phyloP scores from a whole-genome alignment of 805 yeast species.

The Vanderwaltozyma polyspora region DNA sequence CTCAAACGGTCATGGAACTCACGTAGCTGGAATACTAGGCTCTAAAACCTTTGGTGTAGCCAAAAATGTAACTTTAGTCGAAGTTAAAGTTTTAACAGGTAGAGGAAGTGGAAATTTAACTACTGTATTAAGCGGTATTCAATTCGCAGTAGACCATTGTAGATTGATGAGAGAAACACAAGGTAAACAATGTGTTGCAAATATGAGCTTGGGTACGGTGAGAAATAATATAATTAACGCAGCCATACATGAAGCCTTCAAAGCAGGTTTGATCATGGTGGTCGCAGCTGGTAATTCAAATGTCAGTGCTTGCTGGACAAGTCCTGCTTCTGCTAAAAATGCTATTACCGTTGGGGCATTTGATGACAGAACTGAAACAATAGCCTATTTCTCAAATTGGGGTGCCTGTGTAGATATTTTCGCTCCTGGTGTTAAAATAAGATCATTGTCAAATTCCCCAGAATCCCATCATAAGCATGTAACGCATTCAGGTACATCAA shows the following conservation, averaged over 20 bases:
- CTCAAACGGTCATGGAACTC: slow-evolving; percentile 80
- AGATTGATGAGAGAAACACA: slow-evolving; percentile 12
- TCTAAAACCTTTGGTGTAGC: slow-evolving; percentile 76
- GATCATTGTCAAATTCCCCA: slow-evolving; percentile 36
- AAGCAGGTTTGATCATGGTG: slow-evolving; percentile 58
- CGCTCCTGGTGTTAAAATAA: slow-evolving; percentile 71
- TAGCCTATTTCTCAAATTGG: slow-evolving; percentile 80
- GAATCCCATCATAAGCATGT: slow-evolving; percentile 13
- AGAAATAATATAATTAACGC: slow-evolving; percentile 54
- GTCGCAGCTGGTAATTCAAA: slow-evolving; percentile 85
- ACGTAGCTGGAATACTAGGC: slow-evolving; percentile 83
- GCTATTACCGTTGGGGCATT: slow-evolving; percentile 86
- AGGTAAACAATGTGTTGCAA: slow-evolving; percentile 56
- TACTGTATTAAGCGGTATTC: slow-evolving; percentile 55
- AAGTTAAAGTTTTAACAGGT: slow-evolving; percentile 60
- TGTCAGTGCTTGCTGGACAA: slow-evolving; percentile 63
- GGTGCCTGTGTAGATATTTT: slow-evolving; percentile 83
- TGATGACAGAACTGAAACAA: slow-evolving; percentile 56
- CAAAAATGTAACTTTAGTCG: slow-evolving; percentile 52
- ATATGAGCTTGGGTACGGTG: slow-evolving; percentile 69
- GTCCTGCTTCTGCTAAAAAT: slow-evolving; percentile 69
- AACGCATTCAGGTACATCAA: slow-evolving; percentile 61
- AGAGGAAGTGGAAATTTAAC: slow-evolving; percentile 63
- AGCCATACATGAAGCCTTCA: slow-evolving; percentile 66
- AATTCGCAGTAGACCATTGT: slow-evolving; percentile 56